Conservation (phyloP, 2,329 filamentous ascomycete genomes). For the Scolecobasidium constrictum region DNA sequence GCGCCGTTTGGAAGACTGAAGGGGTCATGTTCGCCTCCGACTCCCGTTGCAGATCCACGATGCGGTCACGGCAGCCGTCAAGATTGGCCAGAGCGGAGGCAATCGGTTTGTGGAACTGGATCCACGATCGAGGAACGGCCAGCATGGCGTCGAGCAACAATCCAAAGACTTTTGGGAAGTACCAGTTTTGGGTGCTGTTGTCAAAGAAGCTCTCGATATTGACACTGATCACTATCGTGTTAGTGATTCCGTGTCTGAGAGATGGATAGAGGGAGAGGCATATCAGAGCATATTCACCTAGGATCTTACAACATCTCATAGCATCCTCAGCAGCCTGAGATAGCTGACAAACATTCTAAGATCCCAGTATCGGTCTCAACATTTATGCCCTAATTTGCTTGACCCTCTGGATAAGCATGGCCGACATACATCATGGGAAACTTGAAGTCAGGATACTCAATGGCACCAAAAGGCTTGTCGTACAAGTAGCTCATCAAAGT, state of each 20-base stretch:
- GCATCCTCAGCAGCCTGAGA: too few relatives aligned
- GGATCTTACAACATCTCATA: too few relatives aligned
- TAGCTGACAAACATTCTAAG: too few relatives aligned
- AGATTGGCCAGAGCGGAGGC: not conserved
- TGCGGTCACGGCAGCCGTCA: not conserved
- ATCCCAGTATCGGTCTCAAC: too few relatives aligned
- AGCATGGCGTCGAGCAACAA: not conserved
- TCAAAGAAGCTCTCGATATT: constrained; percentile 1
- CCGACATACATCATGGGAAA: not conserved
- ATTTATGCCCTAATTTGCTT: too few relatives aligned
- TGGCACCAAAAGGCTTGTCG: not conserved
- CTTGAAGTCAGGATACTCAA: not conserved
- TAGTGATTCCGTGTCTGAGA: too few relatives aligned
- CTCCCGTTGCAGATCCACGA: not conserved
- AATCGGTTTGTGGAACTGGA: not conserved
- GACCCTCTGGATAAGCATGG: too few relatives aligned
- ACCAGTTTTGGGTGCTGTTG: not conserved
- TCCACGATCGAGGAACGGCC: not conserved
- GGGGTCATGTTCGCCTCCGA: not conserved
- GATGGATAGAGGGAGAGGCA: too few relatives aligned
- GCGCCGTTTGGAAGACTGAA: not conserved
- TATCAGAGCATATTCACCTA: too few relatives aligned
- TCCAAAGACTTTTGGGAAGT: not conserved
- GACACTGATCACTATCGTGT: too few relatives aligned
- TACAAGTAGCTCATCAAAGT: not conserved